Conservation (phyloP, 768 basidiomycete species). For the Collybia sp. region DNA sequence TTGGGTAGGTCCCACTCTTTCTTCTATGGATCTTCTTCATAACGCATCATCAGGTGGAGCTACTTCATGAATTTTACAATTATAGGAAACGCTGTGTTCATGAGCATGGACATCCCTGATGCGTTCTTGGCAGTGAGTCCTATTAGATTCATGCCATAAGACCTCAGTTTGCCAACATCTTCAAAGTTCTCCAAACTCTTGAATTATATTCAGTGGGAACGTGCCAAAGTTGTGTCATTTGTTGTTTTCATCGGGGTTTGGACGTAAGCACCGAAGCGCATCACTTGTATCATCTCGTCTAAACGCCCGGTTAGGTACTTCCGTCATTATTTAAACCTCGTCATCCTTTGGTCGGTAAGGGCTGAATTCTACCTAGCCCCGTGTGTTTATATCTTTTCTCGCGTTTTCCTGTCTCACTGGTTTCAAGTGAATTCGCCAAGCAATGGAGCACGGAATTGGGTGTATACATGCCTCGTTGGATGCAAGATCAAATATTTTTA, state of each 20-base stretch:
- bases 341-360: conserved; percentile 87
- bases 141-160: not conserved
- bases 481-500: conserved; percentile 75
- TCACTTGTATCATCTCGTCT: not conserved
- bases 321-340: conserved; percentile 86
- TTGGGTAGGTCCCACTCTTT: conserved; percentile 48
- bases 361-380: conserved; percentile 70
- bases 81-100: conserved; percentile 88
- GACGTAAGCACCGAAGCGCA: conserved; percentile 56
- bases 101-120: conserved; percentile 98
- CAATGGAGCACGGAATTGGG: conserved; percentile 60
- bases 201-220: conserved; percentile 78
- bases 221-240: conserved; percentile 60
- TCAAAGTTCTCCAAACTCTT: conserved; percentile 75
- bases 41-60: conserved; percentile 60
- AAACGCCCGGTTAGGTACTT: conserved; percentile 60
- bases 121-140: conserved; percentile 72
- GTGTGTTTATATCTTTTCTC: conserved; percentile 37
- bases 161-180: not conserved
- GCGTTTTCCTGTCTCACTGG: not conserved
- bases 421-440: conserved; percentile 45
- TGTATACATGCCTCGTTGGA: conserved; percentile 70
- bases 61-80: conserved; percentile 75
- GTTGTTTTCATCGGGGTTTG: conserved; percentile 64
- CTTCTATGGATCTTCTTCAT: conserved; percentile 1